A percentile compares a stretch with the other conserved stretches of the same genome.
These are phyloP conservation scores for Metschnikowia cerradonensis DNA, from an alignment of 805 yeast species.

Conservation along the genomic window DNA sequence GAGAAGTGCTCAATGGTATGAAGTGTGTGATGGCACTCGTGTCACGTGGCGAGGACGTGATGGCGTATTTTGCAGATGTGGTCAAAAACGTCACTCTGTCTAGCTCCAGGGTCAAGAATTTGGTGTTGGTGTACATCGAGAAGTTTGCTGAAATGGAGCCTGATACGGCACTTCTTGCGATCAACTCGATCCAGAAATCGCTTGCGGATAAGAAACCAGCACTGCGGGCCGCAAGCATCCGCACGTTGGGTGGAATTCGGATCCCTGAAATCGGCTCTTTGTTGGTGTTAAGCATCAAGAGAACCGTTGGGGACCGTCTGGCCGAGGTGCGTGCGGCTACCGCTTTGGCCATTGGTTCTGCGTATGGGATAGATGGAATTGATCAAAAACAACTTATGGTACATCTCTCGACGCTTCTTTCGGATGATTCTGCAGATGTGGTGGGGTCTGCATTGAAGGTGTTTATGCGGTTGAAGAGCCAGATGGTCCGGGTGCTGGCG, in stretches of 20 bases:
- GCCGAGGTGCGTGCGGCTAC: slow-evolving; percentile 77
- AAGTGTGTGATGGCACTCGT: slow-evolving; percentile 38
- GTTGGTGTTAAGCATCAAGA: slow-evolving; percentile 64
- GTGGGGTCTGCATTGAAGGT: slow-evolving; percentile 64
- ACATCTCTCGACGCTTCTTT: slow-evolving; percentile 49
- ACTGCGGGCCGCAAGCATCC: slow-evolving; percentile 66
- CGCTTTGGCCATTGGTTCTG: slow-evolving; percentile 69
- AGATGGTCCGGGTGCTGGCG: slow-evolving; percentile 6
- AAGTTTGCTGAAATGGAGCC: slow-evolving; percentile 81
- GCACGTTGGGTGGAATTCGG: slow-evolving; percentile 77
- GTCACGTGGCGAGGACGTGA: slow-evolving; percentile 39
- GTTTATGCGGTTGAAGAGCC: slow-evolving; percentile 41
- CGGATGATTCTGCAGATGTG: slow-evolving; percentile 66
- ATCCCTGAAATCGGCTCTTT: slow-evolving; percentile 82
- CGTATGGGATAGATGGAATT: slow-evolving; percentile 35
- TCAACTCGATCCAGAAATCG: slow-evolving; percentile 87
- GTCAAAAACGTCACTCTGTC: slow-evolving; percentile 78
- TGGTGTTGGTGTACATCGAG: slow-evolving; percentile 72
- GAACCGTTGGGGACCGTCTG: slow-evolving; percentile 65
- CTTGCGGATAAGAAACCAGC: slow-evolving; percentile 66
- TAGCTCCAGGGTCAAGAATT: slow-evolving; percentile 58
- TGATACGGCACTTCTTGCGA: slow-evolving; percentile 82
- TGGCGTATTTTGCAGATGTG: slow-evolving; percentile 69
- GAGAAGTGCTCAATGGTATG: slow-evolving; percentile 44
- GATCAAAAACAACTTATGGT: slow-evolving; percentile 47